A percentile compares a stretch with the other conserved stretches of the same genome.
phyloP scores from a whole-genome alignment of 2,329 filamentous ascomycete species.

The Aurifilum marmelostoma region DNA sequence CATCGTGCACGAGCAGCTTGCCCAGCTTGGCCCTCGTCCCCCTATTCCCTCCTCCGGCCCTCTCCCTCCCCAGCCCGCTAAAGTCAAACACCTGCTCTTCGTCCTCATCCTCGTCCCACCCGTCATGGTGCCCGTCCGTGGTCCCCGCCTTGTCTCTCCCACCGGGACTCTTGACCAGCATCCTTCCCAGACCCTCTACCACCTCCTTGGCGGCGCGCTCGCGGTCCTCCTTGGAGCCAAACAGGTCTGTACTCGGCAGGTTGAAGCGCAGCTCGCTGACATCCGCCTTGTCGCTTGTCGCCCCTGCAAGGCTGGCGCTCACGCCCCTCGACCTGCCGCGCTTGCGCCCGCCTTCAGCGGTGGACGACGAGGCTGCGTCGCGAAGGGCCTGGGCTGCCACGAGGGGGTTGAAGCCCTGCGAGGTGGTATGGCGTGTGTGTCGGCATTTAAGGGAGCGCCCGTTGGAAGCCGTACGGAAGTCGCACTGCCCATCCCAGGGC shows the following conservation, averaged over 20 bases:
- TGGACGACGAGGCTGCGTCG: conserved; percentile 31
- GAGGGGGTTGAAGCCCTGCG: conserved; percentile 48
- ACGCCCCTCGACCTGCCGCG: conserved; percentile 13
- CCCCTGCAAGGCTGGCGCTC: conserved; percentile 30
- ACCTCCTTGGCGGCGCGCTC: conserved; percentile 35
- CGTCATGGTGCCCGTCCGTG: conserved; percentile 35
- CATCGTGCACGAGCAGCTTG: conserved; percentile 86
- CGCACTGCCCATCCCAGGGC: conserved; percentile 86
- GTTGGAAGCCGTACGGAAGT: conserved; percentile 77
- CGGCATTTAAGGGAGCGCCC: conserved; percentile 77
- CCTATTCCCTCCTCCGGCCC: conserved; percentile 81
- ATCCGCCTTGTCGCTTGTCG: conserved; percentile 35
- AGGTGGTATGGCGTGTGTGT: conserved; percentile 63
- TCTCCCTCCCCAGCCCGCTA: conserved; percentile 73
- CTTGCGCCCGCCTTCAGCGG: conserved; percentile 38
- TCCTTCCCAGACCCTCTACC: conserved; percentile 45
- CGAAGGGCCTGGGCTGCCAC: conserved; percentile 41
- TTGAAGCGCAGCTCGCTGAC: conserved; percentile 92
- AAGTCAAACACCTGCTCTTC: conserved; percentile 63
- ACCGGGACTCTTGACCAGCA: conserved; percentile 38
- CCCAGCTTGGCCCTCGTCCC: conserved; percentile 91
- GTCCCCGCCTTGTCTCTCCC: conserved; percentile 33
- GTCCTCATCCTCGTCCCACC: conserved; percentile 47
- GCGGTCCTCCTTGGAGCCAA: conserved; percentile 43
- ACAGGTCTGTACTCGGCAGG: conserved; percentile 64